Evolutionary conservation across 345 rosid species (phyloP).

Genomic region (Bretschneidera sinensis): DNA sequence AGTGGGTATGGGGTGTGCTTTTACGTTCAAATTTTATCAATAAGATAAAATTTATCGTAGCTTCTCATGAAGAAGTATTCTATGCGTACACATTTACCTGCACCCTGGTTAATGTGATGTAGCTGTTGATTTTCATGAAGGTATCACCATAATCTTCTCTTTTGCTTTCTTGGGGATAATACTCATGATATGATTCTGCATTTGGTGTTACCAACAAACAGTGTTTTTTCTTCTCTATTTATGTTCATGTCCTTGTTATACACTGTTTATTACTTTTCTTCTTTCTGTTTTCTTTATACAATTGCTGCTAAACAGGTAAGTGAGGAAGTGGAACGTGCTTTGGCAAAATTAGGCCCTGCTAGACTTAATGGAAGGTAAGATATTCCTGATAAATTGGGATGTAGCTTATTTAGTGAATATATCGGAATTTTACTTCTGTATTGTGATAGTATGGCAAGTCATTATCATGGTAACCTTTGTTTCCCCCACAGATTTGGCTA

Average conservation of each 20-base stretch:
- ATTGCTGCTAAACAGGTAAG: constrained; percentile 67
- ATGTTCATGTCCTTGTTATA: background rate
- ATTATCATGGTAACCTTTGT: too few relatives aligned
- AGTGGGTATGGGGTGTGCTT: too few relatives aligned
- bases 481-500: background rate
- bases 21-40: too few relatives aligned
- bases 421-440: too few relatives aligned
- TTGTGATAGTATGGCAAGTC: too few relatives aligned
- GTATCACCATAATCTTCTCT: constrained; percentile 2
- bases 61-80: too few relatives aligned
- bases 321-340: constrained; percentile 99
- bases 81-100: too few relatives aligned
- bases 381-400: background rate
- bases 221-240: background rate
- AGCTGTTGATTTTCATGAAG: background rate
- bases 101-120: too few relatives aligned
- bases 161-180: too few relatives aligned
- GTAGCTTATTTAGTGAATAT: constrained; percentile 1
- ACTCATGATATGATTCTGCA: too few relatives aligned
- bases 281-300: background rate
- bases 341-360: constrained; percentile 89
- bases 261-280: background rate
- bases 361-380: constrained; percentile 84
- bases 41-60: too few relatives aligned
- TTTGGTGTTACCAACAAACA: too few relatives aligned